These are phyloP conservation scores for Cladosporium sp. DNA, from an alignment of 2,329 filamentous ascomycete species.

Conservation along the genomic window DNA sequence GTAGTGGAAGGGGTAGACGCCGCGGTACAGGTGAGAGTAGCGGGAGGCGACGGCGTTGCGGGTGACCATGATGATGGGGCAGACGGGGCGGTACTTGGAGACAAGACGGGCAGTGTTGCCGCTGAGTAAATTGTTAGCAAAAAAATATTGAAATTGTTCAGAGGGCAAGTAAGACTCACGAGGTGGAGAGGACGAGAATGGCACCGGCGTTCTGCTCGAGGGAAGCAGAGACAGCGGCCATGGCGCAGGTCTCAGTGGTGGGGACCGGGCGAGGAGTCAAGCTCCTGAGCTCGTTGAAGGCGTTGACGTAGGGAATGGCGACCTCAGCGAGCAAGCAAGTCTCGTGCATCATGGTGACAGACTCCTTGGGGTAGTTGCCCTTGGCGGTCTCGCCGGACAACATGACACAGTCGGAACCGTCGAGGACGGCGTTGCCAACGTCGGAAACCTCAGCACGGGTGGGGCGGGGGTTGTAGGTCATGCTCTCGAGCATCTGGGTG, in stretches of 20 bases:
- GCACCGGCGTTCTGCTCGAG: slow-evolving; percentile 94
- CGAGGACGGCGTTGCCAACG: slow-evolving; percentile 95
- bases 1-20: slow-evolving; percentile 97
- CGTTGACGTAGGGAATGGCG: slow-evolving; percentile 91
- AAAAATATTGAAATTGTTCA: slow-evolving; percentile 78
- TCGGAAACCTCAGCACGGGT: slow-evolving; percentile 98
- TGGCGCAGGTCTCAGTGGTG: slow-evolving; percentile 90
- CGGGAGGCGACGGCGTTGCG: slow-evolving; percentile 77
- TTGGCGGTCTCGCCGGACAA: slow-evolving; percentile 98
- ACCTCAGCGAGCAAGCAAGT: slow-evolving; percentile 95
- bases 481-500: slow-evolving; percentile 99
- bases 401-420: slow-evolving; percentile 99
- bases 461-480: slow-evolving; percentile 99
- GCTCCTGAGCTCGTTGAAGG: slow-evolving; percentile 91
- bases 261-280: slow-evolving; percentile 78
- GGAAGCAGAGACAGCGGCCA: slow-evolving; percentile 92
- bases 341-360: slow-evolving; percentile 97
- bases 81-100: slow-evolving; percentile 97
- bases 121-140: slow-evolving; percentile 47
- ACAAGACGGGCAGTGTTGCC: slow-evolving; percentile 91
- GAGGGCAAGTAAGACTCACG: slow-evolving; percentile 67
- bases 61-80: slow-evolving; percentile 99
- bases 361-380: slow-evolving; percentile 87
- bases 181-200: slow-evolving; percentile 94
- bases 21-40: slow-evolving; percentile 92